Conservation (phyloP, 164 flowering plant genomes). For the Litsea cubeba region DNA sequence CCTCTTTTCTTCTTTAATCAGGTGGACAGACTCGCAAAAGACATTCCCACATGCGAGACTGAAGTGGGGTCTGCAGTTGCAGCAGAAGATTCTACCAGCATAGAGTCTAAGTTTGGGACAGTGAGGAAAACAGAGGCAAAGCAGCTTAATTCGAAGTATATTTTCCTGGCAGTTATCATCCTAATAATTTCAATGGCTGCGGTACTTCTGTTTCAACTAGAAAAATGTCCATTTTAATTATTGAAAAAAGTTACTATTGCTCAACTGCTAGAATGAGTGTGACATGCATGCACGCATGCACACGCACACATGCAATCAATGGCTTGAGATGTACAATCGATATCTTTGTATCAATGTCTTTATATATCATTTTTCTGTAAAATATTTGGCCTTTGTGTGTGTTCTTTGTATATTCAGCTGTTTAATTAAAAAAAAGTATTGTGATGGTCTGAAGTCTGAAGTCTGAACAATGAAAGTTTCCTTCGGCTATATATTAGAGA, state of each 20-base stretch:
- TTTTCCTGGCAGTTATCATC: conserved; percentile 34
- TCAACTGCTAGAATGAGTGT: background rate
- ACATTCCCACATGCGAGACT: conserved; percentile 14
- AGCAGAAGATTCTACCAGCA: conserved; percentile 2
- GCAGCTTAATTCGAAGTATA: conserved; percentile 39
- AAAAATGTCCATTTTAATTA: conserved; percentile 19
- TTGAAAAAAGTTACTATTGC: background rate
- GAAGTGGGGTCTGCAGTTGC: conserved; percentile 20
- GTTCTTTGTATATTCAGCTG: background rate
- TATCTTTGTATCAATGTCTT: no score
- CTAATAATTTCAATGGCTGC: conserved; percentile 33
- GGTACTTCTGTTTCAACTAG: conserved; percentile 25
- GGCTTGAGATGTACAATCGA: background rate
- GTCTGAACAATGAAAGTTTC: no score
- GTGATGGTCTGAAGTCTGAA: no score
- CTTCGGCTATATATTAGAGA: no score
- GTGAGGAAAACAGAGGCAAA: conserved; percentile 61
- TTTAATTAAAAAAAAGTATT: no score
- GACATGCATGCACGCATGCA: background rate
- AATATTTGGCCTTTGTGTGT: background rate
- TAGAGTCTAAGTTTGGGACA: conserved; percentile 22
- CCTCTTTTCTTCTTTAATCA: conserved; percentile 12
- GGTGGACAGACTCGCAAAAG: conserved; percentile 22
- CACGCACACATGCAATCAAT: background rate
- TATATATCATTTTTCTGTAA: background rate